These are phyloP conservation scores for Diaporthe velutina DNA, from an alignment of 2,329 filamentous ascomycete species.

Conservation along the genomic window DNA sequence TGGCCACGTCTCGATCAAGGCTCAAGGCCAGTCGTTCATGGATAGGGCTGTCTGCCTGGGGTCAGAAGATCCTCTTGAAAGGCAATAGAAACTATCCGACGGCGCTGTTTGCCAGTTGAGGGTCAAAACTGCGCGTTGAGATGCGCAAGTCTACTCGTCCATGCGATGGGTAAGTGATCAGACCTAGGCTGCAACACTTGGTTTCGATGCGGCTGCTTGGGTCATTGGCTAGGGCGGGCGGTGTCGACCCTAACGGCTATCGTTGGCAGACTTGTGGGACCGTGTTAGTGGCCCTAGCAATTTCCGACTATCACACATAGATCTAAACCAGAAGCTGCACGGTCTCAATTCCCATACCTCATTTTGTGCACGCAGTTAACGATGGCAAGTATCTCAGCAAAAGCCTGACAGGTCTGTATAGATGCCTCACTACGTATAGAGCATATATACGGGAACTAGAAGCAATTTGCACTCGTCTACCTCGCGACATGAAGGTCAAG, in stretches of 20 bases:
- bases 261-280: background rate
- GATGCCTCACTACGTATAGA: background rate
- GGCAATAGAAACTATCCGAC: background rate
- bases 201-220: background rate
- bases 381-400: background rate
- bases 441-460: background rate
- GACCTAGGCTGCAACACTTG: constrained; percentile 3
- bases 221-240: background rate
- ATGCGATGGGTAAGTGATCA: background rate
- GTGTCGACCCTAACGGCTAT: background rate
- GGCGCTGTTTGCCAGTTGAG: constrained; percentile 6
- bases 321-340: background rate
- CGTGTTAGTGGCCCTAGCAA: background rate
- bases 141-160: background rate
- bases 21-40: constrained; percentile 10
- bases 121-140: background rate
- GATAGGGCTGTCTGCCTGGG: constrained; percentile 6
- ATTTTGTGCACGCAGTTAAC: background rate
- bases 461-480: background rate
- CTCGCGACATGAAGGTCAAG: background rate
- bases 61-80: background rate
- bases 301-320: background rate
- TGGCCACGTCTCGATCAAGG: constrained; percentile 33
- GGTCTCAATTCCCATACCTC: background rate
- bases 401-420: background rate